Evolutionary conservation across 306 rosid species (phyloP).

Genomic region (Abrus pulchellus): DNA sequence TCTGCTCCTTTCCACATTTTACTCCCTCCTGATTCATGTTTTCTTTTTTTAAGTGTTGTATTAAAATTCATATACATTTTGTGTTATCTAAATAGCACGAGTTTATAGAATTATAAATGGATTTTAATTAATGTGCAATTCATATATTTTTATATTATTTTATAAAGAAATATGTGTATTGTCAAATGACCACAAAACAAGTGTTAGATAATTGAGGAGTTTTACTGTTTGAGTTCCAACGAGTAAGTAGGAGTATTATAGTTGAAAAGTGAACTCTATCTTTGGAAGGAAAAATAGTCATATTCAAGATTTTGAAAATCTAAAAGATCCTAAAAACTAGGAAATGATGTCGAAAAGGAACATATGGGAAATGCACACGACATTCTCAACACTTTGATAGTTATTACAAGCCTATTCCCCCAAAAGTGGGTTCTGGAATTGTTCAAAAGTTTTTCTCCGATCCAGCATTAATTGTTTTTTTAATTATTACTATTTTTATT

Average conservation of each 20-base stretch:
- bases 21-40: not conserved
- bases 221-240: not conserved
- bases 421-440: not conserved
- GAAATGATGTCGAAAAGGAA: not conserved
- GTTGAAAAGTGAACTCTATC: not conserved
- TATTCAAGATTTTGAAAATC: not conserved
- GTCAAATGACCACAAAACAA: not conserved
- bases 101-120: no score
- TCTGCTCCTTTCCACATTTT: not conserved
- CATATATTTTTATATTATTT: not conserved
- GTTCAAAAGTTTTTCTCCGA: not conserved
- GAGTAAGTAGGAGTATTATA: not conserved
- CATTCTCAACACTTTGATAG: not conserved
- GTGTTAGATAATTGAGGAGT: not conserved
- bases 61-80: not conserved
- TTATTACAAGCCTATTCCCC: not conserved
- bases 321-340: constrained; percentile 8
- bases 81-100: not conserved
- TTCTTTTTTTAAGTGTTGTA: not conserved
- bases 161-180: not conserved
- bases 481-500: not conserved
- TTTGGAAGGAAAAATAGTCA: not conserved
- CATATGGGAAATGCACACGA: not conserved
- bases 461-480: not conserved
- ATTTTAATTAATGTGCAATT: not conserved